A percentile compares a stretch with the other conserved stretches of the same genome.
These are phyloP conservation scores for Metarhizium robertsii DNA, from an alignment of 2,329 filamentous ascomycete genomes.

Conservation along the genomic window DNA sequence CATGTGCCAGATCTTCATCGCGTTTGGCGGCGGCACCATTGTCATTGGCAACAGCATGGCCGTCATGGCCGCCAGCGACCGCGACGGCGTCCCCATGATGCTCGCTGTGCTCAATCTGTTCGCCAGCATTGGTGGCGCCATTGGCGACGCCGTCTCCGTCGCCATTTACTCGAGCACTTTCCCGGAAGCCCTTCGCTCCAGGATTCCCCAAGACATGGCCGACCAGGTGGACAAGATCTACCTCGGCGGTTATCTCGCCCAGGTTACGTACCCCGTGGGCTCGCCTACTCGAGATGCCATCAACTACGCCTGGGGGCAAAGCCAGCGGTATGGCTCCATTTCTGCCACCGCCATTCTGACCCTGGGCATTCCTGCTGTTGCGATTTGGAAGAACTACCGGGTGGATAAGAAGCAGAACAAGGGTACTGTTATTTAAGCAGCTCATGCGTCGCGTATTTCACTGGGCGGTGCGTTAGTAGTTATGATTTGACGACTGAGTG, in stretches of 20 bases:
- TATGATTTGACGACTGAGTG: too few species aligned
- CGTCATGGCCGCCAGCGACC: constrained; percentile 45
- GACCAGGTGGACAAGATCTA: constrained; percentile 3
- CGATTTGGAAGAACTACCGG: constrained; percentile 8
- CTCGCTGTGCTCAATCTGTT: constrained; percentile 50
- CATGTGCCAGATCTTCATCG: constrained; percentile 51
- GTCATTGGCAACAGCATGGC: constrained; percentile 50
- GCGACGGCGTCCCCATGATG: constrained; percentile 46
- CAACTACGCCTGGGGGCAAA: constrained; percentile 8
- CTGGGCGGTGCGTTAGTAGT: too few species aligned
- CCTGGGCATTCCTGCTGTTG: constrained; percentile 5
- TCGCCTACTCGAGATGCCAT: constrained; percentile 5
- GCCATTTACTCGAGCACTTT: constrained; percentile 35
- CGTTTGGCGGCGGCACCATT: constrained; percentile 46
- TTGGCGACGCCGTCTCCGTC: constrained; percentile 47
- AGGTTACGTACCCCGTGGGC: constrained; percentile 4
- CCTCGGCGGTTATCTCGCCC: constrained; percentile 3
- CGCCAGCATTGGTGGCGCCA: constrained; percentile 46
- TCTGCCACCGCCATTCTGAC: constrained; percentile 6
- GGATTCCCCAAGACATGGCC: constrained; percentile 1
- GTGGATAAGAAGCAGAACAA: constrained; percentile 8
- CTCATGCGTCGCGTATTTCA: too few species aligned
- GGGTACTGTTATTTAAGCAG: neutral
- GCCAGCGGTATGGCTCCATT: constrained; percentile 6
- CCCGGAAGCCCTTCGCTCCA: constrained; percentile 5